Evolutionary conservation across 2,329 filamentous ascomycete genomes (phyloP), one percentile per base, ranked within the genome.

Genomic region (Paraconiothyrium sp.): DNA sequence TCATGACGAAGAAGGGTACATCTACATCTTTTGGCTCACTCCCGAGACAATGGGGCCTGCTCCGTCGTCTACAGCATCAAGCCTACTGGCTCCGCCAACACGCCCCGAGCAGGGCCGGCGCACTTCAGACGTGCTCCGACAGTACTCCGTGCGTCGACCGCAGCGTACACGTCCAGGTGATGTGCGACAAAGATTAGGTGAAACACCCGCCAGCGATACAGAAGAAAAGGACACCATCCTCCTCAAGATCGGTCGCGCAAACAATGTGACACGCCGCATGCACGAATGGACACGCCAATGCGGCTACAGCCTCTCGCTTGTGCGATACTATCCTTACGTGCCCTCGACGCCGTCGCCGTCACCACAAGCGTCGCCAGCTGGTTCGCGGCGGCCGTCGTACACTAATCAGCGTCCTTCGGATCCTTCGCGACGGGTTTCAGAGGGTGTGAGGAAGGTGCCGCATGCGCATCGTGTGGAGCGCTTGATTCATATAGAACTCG

Each of bases 11-110:
- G 74, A 75, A 52, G 95, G 95, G 41, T 99, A 95, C 81, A 98
- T 99, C 68, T 99, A 99, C 84, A 97, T 99, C 79, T 99, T 98
- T 84, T 97, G 94, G 93, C 85, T 97, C 24, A 97, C 93, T 0
- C 67, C 75, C 10, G 89, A 93, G 35, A 83, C 86, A 39, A 85
- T 84, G 2, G 80, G 87, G 8, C 76, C 84, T 0, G 77, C 86
- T 0, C 81, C 84, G 83, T 39, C 89, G 88, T 65, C 72, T 6
- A 68, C 76, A 1, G 76, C 77, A 2, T 75, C 71, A 0, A 69
- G 65, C 0, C 68, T 77, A 82, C 88, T 47, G 86, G 87, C 22
- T 83, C 87, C 9, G 85, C 86, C 11, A 82, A 91, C 52, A 24
- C 67, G 68, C 20, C 63, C 70, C 10, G 70, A 69, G 20, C 69